phyloP scores from a whole-genome alignment of 2,329 filamentous ascomycete species.

The Aspergillus sojae region DNA sequence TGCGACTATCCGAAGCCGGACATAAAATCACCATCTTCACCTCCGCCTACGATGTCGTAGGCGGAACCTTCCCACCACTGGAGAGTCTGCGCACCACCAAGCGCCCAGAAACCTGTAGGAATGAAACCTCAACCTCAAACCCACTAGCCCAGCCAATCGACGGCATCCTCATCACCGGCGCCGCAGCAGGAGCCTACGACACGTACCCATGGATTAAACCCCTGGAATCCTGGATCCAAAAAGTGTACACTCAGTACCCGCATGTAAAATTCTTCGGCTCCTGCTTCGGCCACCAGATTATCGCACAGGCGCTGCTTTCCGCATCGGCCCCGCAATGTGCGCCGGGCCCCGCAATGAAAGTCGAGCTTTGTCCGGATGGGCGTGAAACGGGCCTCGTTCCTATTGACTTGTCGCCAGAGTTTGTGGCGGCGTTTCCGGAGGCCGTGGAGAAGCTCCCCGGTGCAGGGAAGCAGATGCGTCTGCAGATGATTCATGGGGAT shows the following conservation, averaged over 20 bases:
- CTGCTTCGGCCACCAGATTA: slow-evolving; percentile 38
- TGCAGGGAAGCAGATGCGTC: slow-evolving; percentile 19
- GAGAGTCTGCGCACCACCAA: slow-evolving; percentile 23
- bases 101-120: not conserved
- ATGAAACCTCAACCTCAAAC: not conserved
- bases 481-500: slow-evolving; percentile 40
- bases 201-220: slow-evolving; percentile 33
- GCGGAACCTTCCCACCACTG: slow-evolving; percentile 31
- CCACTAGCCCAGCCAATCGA: slow-evolving; percentile 24
- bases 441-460: not conserved
- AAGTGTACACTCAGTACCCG: slow-evolving; percentile 29
- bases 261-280: slow-evolving; percentile 37
- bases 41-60: slow-evolving; percentile 37
- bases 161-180: slow-evolving; percentile 37
- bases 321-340: slow-evolving; percentile 8
- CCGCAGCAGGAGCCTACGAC: slow-evolving; percentile 32
- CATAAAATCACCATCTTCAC: slow-evolving; percentile 33
- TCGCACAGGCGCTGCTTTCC: slow-evolving; percentile 21
- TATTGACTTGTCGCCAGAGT: slow-evolving; percentile 24
- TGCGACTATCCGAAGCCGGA: slow-evolving; percentile 25
- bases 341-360: slow-evolving; percentile 8
- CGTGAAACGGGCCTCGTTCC: slow-evolving; percentile 35
- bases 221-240: slow-evolving; percentile 29
- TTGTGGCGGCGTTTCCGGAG: slow-evolving; percentile 11
- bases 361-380: slow-evolving; percentile 25